These are phyloP conservation scores for Phyllostachys edulis DNA, from an alignment of 176 grass and related monocot genomes.

Conservation along the genomic window DNA sequence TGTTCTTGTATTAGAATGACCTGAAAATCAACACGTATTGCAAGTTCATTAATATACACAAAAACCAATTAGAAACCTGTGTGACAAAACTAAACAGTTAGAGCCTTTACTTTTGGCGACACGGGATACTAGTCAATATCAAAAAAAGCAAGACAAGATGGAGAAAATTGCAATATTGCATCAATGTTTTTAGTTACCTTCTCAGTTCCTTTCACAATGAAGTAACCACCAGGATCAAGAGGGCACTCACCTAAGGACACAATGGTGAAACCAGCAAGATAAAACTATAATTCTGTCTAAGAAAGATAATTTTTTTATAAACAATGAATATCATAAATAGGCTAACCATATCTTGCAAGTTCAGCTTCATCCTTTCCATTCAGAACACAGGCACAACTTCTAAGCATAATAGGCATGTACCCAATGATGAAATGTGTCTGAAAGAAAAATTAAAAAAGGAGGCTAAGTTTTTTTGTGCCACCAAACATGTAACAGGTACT, in stretches of 20 bases:
- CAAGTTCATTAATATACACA: slow-evolving; percentile 20
- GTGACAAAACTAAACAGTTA: slow-evolving; percentile 9
- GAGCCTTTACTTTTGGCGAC: neutral
- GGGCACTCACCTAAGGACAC: slow-evolving; percentile 76
- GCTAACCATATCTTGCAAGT: slow-evolving; percentile 68
- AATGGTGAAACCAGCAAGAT: slow-evolving; percentile 22
- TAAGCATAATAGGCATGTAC: slow-evolving; percentile 86
- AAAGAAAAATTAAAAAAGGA: neutral
- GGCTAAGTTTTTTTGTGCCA: neutral
- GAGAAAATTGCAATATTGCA: neutral
- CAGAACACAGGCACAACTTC: slow-evolving; percentile 65
- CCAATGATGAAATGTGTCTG: slow-evolving; percentile 58
- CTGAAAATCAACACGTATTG: slow-evolving; percentile 41
- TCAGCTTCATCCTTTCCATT: slow-evolving; percentile 79
- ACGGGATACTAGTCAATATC: neutral
- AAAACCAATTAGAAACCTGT: neutral
- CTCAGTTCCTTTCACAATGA: slow-evolving; percentile 90
- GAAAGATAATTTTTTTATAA: neutral
- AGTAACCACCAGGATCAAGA: slow-evolving; percentile 96
- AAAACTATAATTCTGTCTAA: neutral
- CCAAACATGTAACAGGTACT: slow-evolving; percentile 8
- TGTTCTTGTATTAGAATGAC: slow-evolving; percentile 99
- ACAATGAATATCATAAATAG: neutral
- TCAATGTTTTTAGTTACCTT: slow-evolving; percentile 56
- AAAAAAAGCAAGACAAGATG: neutral